Conservation (phyloP, 2,329 filamentous ascomycete genomes). For the Magnaporthiopsis rhizophila region DNA sequence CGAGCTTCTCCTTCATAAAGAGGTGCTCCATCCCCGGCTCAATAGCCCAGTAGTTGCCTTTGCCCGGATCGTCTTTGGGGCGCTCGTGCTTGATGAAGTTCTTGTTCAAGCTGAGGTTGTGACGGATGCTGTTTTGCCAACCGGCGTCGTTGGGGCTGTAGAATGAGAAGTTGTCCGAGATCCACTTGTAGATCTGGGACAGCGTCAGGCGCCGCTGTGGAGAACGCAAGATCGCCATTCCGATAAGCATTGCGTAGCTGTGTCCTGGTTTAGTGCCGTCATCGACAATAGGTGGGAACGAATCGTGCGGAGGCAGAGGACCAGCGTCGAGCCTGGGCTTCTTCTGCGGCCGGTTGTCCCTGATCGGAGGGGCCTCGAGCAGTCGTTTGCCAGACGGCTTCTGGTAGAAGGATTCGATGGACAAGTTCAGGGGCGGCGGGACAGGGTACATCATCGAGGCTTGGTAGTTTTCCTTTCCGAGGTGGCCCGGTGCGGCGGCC, state of each 20-base stretch:
- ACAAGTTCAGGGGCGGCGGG: constrained; percentile 37
- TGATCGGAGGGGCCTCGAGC: constrained; percentile 65
- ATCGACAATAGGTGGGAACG: constrained; percentile 76
- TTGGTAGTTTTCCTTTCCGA: constrained; percentile 47
- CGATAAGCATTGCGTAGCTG: constrained; percentile 92
- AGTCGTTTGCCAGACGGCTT: constrained; percentile 53
- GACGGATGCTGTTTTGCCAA: constrained; percentile 98
- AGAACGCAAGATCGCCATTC: constrained; percentile 90
- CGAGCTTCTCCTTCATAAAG: constrained; percentile 81
- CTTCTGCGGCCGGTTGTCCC: constrained; percentile 60
- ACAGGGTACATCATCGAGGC: constrained; percentile 43
- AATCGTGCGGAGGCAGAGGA: constrained; percentile 58
- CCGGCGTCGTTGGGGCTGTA: constrained; percentile 79
- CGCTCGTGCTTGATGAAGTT: constrained; percentile 92
- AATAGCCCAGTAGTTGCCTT: constrained; percentile 96
- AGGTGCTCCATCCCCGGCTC: constrained; percentile 80
- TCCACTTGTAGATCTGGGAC: constrained; percentile 98
- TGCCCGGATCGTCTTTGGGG: constrained; percentile 93
- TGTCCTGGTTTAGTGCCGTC: constrained; percentile 83
- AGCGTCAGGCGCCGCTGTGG: constrained; percentile 77
- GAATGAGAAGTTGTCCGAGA: constrained; percentile 87
- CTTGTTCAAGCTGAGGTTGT: constrained; percentile 96
- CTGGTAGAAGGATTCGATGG: constrained; percentile 44
- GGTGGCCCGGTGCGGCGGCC: constrained; percentile 21
- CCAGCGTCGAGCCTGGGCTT: constrained; percentile 55